These are phyloP conservation scores for Aureobasidium sp. DNA, from an alignment of 2,329 filamentous ascomycete species.

Conservation along the genomic window DNA sequence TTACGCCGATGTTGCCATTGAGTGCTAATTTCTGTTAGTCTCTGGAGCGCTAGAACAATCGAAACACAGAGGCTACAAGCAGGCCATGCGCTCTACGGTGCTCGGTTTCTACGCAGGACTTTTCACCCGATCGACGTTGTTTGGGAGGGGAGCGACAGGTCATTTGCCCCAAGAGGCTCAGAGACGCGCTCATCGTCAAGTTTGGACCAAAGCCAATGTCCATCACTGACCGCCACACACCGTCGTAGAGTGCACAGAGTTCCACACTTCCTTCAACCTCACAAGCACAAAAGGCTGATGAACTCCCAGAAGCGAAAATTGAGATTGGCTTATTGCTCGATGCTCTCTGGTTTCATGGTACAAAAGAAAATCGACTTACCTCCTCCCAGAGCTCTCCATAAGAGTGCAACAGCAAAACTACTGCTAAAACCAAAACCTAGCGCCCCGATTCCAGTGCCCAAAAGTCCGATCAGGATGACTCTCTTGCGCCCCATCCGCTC, in stretches of 20 bases:
- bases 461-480: slow-evolving; percentile 68
- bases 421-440: slow-evolving; percentile 63
- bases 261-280: neutral
- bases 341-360: neutral
- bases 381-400: slow-evolving; percentile 61
- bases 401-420: slow-evolving; percentile 54
- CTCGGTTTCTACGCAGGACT: neutral
- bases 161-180: neutral
- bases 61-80: neutral
- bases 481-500: slow-evolving; percentile 61
- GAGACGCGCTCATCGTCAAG: neutral
- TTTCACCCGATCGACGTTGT: neutral
- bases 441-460: slow-evolving; percentile 60
- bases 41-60: neutral
- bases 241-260: neutral
- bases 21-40: slow-evolving; percentile 32
- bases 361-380: slow-evolving; percentile 17
- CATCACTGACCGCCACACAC: neutral
- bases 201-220: neutral
- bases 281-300: neutral
- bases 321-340: neutral
- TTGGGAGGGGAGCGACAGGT: neutral
- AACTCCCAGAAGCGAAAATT: neutral
- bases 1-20: slow-evolving; percentile 68
- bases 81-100: neutral